Evolutionary conservation across 202 grass and related monocot species (phyloP).

Genomic region (Carex arenaria): DNA sequence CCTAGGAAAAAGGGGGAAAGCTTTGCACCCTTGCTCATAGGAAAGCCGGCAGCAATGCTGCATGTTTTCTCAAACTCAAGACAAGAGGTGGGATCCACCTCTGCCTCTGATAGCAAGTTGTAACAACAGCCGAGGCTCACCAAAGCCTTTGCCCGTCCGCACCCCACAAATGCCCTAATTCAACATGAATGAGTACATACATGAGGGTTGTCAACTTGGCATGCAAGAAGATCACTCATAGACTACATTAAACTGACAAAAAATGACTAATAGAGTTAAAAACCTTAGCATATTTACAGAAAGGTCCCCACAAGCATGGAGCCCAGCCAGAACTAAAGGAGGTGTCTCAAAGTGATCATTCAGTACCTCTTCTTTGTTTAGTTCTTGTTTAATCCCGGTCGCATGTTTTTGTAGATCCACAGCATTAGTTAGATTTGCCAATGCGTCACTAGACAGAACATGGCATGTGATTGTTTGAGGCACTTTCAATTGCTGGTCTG

Average conservation of each 20-base stretch:
- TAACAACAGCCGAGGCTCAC: slow-evolving; percentile 84
- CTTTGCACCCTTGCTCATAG: slow-evolving; percentile 70
- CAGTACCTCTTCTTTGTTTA: slow-evolving; percentile 9
- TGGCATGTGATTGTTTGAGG: slow-evolving; percentile 75
- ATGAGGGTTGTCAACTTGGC: slow-evolving; percentile 4
- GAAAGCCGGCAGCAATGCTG: slow-evolving; percentile 42
- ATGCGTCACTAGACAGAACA: slow-evolving; percentile 74
- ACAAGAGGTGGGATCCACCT: slow-evolving; percentile 17
- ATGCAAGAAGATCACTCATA: neutral
- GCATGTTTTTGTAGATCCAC: slow-evolving; percentile 37
- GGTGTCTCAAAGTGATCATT: slow-evolving; percentile 1
- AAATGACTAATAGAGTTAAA: slow-evolving; percentile 7
- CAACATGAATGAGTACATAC: neutral
- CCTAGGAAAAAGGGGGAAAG: slow-evolving; percentile 43
- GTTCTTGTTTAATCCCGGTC: neutral
- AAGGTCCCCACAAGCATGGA: slow-evolving; percentile 96
- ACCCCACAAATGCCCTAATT: slow-evolving; percentile 62
- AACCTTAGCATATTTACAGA: slow-evolving; percentile 98
- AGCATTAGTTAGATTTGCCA: slow-evolving; percentile 51
- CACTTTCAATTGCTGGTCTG: slow-evolving; percentile 49
- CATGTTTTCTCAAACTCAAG: neutral
- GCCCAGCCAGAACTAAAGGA: slow-evolving; percentile 75
- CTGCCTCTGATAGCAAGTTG: slow-evolving; percentile 76
- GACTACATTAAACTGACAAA: neutral
- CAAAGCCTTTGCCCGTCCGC: slow-evolving; percentile 59